Evolutionary conservation across 805 yeast genomes (phyloP).

Genomic region (Myxozyma neotropica): DNA sequence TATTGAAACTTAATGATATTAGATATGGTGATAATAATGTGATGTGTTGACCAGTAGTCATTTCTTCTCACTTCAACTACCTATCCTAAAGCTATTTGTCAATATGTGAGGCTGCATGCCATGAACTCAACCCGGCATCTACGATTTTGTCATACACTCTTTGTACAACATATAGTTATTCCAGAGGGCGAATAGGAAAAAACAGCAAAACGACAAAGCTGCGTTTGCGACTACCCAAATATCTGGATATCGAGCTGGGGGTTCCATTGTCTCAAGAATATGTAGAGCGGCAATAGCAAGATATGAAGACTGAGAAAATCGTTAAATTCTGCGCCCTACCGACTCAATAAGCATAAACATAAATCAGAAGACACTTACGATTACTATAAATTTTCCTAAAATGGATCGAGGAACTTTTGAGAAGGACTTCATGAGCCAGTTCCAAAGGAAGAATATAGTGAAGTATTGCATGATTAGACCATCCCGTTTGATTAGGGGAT

Average conservation of each 20-base stretch:
- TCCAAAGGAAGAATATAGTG: slow-evolving; percentile 62
- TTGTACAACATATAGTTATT: slow-evolving; percentile 56
- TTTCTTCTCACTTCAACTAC: background rate
- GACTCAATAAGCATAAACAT: background rate
- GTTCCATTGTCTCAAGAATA: slow-evolving; percentile 51
- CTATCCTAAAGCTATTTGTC: background rate
- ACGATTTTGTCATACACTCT: slow-evolving; percentile 9
- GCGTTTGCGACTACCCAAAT: slow-evolving; percentile 81
- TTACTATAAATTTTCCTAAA: slow-evolving; percentile 55
- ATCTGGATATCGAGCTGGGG: slow-evolving; percentile 63
- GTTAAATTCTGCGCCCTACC: background rate
- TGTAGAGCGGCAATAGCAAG: slow-evolving; percentile 56
- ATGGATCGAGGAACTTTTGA: slow-evolving; percentile 51
- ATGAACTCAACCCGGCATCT: background rate
- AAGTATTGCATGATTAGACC: slow-evolving; percentile 71
- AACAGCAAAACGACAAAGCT: slow-evolving; percentile 72
- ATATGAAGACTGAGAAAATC: slow-evolving; percentile 40
- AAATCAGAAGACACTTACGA: slow-evolving; percentile 44
- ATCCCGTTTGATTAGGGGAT: slow-evolving; percentile 83
- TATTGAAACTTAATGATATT: too few species aligned
- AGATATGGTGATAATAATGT: too few species aligned
- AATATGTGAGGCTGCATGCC: too few species aligned
- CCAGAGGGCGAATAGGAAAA: slow-evolving; percentile 82
- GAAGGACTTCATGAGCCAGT: slow-evolving; percentile 76
- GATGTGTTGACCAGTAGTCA: too few species aligned